Evolutionary conservation across 768 basidiomycete genomes (phyloP).

Genomic region (Gyrodon lividus): DNA sequence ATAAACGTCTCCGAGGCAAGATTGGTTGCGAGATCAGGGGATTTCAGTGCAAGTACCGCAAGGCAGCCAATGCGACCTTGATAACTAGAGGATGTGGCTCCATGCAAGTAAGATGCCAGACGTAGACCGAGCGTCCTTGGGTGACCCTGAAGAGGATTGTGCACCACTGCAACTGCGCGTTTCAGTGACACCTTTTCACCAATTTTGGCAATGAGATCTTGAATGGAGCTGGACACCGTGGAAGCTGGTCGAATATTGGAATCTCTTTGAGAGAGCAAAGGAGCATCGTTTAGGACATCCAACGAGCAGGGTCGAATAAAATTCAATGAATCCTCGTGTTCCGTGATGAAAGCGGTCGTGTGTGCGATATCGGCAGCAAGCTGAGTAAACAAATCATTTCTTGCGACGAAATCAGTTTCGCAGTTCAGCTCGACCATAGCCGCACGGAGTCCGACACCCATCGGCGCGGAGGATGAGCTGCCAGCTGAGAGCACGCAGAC

Average conservation of each 20-base stretch:
- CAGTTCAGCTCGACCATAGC: slow-evolving; percentile 92
- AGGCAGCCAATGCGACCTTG: slow-evolving; percentile 64
- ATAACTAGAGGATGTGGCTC: slow-evolving; percentile 42
- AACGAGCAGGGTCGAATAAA: slow-evolving; percentile 52
- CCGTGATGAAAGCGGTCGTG: slow-evolving; percentile 73
- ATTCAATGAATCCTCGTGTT: slow-evolving; percentile 31
- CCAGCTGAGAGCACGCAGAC: slow-evolving; percentile 73
- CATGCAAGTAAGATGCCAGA: slow-evolving; percentile 62
- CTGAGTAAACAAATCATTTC: slow-evolving; percentile 77
- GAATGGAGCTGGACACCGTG: slow-evolving; percentile 64
- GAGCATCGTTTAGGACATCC: slow-evolving; percentile 57
- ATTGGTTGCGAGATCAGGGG: slow-evolving; percentile 43
- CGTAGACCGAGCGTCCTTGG: slow-evolving; percentile 41
- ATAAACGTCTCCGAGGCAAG: slow-evolving; percentile 49
- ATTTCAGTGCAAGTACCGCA: slow-evolving; percentile 52
- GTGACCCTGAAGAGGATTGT: slow-evolving; percentile 37
- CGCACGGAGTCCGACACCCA: slow-evolving; percentile 58
- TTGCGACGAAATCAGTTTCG: slow-evolving; percentile 95
- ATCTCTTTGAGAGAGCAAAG: slow-evolving; percentile 52
- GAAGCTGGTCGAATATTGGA: slow-evolving; percentile 34
- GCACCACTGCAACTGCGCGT: slow-evolving; percentile 48
- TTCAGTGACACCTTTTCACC: slow-evolving; percentile 77
- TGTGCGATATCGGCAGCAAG: slow-evolving; percentile 80
- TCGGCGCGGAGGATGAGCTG: slow-evolving; percentile 35
- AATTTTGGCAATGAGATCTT: slow-evolving; percentile 68